Conservation (phyloP, 164 flowering plant species). For the Litsea cubeba region DNA sequence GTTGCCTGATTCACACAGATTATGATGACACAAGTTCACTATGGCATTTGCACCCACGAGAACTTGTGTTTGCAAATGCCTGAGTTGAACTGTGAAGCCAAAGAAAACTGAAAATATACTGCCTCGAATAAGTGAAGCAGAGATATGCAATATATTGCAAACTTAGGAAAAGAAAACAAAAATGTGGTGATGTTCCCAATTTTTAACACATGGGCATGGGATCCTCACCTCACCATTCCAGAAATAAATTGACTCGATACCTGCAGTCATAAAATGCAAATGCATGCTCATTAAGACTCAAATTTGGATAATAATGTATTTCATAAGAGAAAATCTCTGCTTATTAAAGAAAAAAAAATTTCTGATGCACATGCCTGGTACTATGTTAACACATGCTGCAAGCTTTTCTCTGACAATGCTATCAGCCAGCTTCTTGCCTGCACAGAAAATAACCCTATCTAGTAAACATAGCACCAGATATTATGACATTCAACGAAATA, state of each 20-base stretch:
- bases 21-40: neutral
- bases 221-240: constrained; percentile 84
- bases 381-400: constrained; percentile 93
- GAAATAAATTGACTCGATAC: constrained; percentile 77
- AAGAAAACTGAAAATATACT: too few species aligned
- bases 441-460: constrained; percentile 4
- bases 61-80: neutral
- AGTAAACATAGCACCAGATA: too few species aligned
- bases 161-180: neutral
- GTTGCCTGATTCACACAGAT: neutral
- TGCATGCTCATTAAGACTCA: neutral
- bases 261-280: constrained; percentile 30
- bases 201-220: neutral
- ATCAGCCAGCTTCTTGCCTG: constrained; percentile 87
- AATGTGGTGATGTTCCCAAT: neutral
- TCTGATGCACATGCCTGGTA: constrained; percentile 57
- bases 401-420: constrained; percentile 79
- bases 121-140: neutral
- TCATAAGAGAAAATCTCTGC: too few species aligned
- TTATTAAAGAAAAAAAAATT: too few species aligned
- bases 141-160: neutral
- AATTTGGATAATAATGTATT: too few species aligned
- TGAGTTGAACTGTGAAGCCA: neutral
- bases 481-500: too few species aligned
- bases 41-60: neutral